Percentiles rank a stretch among this genome's conserved stretches.
Conservation (phyloP, 2,329 filamentous ascomycete genomes). For the Piedraia hortae region DNA sequence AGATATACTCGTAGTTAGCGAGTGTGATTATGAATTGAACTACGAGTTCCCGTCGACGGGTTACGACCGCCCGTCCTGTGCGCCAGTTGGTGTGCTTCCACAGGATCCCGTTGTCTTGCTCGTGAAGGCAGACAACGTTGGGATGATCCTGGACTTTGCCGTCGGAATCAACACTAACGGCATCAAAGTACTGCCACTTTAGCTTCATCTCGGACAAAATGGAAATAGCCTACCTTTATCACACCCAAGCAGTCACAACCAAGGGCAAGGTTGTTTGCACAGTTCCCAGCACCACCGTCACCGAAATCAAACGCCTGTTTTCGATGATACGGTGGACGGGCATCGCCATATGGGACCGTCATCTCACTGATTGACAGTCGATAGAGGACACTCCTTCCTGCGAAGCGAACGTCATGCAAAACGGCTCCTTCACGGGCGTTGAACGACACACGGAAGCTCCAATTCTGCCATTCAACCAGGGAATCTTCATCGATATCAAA, state of each 20-base stretch:
- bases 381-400: conserved; percentile 36
- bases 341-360: conserved; percentile 32
- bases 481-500: conserved; percentile 27
- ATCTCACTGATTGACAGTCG: conserved; percentile 41
- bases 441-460: conserved; percentile 37
- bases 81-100: conserved; percentile 50
- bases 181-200: conserved; percentile 25
- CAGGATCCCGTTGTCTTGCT: conserved; percentile 39
- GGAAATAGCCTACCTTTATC: conserved; percentile 7
- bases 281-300: conserved; percentile 37
- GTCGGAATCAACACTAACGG: conserved; percentile 23
- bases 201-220: no score
- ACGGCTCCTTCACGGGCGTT: conserved; percentile 43
- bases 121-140: conserved; percentile 41
- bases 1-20: conserved; percentile 44
- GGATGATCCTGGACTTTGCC: conserved; percentile 26
- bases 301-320: conserved; percentile 50
- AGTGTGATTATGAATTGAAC: conserved; percentile 40
- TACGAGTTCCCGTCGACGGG: conserved; percentile 36
- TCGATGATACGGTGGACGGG: conserved; percentile 34
- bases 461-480: conserved; percentile 21
- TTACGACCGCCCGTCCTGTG: conserved; percentile 33
- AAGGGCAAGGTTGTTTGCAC: conserved; percentile 37
- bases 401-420: conserved; percentile 41
- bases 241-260: conserved; percentile 40